A percentile compares a stretch with the other conserved stretches of the same genome.
Conservation (phyloP, 2,329 filamentous ascomycete genomes). For the Davidsoniella eucalypti region DNA sequence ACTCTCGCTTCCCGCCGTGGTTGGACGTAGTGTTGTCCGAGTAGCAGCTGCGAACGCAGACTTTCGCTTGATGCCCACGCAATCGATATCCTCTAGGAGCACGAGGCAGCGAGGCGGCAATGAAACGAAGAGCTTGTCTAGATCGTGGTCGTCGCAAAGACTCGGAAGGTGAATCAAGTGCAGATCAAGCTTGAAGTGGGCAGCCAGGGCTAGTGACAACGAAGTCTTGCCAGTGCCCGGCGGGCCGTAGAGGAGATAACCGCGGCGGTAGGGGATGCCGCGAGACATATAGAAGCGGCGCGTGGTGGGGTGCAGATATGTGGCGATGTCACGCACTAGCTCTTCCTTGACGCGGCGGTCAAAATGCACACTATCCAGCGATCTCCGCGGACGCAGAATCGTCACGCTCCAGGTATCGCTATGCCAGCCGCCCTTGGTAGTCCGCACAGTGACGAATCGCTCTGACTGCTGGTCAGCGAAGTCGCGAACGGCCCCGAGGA, state of each 20-base stretch:
- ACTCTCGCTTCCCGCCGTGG: constrained; percentile 1
- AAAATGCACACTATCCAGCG: constrained; percentile 61
- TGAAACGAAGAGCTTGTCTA: constrained; percentile 37
- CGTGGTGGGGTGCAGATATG: constrained; percentile 56
- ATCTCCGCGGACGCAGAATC: constrained; percentile 42
- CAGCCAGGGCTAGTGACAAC: constrained; percentile 48
- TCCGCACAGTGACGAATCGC: constrained; percentile 22
- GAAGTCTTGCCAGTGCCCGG: constrained; percentile 61
- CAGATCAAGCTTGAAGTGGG: constrained; percentile 49
- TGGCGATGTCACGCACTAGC: constrained; percentile 56
- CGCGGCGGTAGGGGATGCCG: constrained; percentile 59
- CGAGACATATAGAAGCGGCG: constrained; percentile 58
- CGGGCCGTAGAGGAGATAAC: constrained; percentile 63
- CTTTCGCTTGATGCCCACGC: constrained; percentile 15
- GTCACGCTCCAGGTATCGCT: constrained; percentile 21
- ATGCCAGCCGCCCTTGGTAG: constrained; percentile 16
- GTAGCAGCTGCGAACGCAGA: constrained; percentile 4
- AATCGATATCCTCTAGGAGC: constrained; percentile 18
- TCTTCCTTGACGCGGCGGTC: constrained; percentile 48
- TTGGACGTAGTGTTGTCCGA: constrained; percentile 9
- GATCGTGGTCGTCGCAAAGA: constrained; percentile 42
- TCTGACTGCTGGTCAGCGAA: constrained; percentile 22
- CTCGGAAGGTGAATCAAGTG: constrained; percentile 41
- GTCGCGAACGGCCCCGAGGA: constrained; percentile 19
- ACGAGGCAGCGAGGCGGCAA: constrained; percentile 16